Base-by-base conservation (phyloP, 1,284 basidiomycete genomes). In the Volvariella surrecta region DNA sequence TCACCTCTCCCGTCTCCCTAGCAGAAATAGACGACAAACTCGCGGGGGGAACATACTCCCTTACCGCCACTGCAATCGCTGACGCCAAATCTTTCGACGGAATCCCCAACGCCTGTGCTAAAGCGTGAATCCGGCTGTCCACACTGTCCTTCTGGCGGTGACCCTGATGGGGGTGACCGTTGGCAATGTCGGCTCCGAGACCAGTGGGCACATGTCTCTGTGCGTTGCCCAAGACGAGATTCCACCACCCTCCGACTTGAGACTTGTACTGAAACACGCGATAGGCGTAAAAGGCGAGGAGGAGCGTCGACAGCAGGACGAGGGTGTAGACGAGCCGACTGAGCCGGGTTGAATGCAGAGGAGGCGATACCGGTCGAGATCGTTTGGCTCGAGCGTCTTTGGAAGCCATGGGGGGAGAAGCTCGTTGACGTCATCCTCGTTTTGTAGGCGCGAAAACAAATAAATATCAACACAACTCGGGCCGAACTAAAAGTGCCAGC, bases 41-140 rank as follows among this genome's bases (percentile, higher is more conserved):
- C 3, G 73, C 76, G 13, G 73, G 71, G 1, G 80, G 76, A 17
- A 82, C 71, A 49, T 77, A 58, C 22, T 75, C 65, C 44, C 66
- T 63, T 28, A 79, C 74, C 0, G 72, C 77, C 42, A 62, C 64
- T 1, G 74, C 76, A 43, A 85, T 76, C 0, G 79, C 81, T 18
- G 64, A 65, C 1, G 81, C 79, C 2, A 86, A 62, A 38, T 81
- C 75, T 28, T 62, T 61, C 10, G 76, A 67, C 2, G 74, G 69
- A 55, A 85, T 72, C 1, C 79, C 82, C 20, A 86, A 61, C 16
- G 72, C 74, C 4, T 61, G 57, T 10, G 82, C 82, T 11, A 85
- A 63, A 15, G 68, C 73, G 42, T 73, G 69, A 43, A 85, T 74
- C 30, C 68, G 64, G 3, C 67, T 61, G 50, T 83, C 79, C 21